A percentile compares a stretch with the other conserved stretches of the same genome.
These are phyloP conservation scores for Melastoma malabathricum DNA, from an alignment of 345 rosid species.

Conservation along the genomic window DNA sequence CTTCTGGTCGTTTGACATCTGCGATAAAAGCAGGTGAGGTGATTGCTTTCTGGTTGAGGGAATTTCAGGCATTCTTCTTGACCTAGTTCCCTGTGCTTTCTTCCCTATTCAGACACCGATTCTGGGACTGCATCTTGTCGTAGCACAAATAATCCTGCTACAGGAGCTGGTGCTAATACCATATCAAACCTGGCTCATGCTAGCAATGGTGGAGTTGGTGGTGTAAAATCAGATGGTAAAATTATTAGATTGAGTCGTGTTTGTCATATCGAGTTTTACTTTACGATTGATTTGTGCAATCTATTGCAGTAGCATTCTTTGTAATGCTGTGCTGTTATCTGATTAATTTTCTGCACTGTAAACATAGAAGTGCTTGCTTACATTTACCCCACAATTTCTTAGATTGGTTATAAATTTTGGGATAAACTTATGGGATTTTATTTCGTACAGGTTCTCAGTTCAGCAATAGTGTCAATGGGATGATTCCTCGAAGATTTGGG, in stretches of 20 bases:
- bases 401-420: neutral
- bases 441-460: constrained; percentile 40
- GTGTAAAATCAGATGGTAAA: constrained; percentile 31
- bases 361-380: constrained; percentile 1
- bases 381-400: neutral
- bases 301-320: neutral
- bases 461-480: constrained; percentile 53
- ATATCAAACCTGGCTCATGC: constrained; percentile 22
- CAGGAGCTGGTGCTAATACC: constrained; percentile 25
- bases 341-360: neutral
- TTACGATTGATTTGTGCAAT: too few relatives aligned
- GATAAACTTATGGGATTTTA: neutral
- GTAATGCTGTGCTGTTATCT: neutral
- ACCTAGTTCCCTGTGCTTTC: neutral
- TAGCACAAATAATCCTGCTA: constrained; percentile 19
- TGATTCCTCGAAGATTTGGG: constrained; percentile 42
- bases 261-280: neutral
- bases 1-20: constrained; percentile 29
- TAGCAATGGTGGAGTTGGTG: constrained; percentile 24
- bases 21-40: constrained; percentile 27
- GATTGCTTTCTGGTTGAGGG: neutral
- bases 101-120: constrained; percentile 23
- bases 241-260: neutral
- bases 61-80: neutral
- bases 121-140: constrained; percentile 18